Evolutionary conservation across 2,329 filamentous ascomycete species (phyloP).

Genomic region (Botrytis squamosa): DNA sequence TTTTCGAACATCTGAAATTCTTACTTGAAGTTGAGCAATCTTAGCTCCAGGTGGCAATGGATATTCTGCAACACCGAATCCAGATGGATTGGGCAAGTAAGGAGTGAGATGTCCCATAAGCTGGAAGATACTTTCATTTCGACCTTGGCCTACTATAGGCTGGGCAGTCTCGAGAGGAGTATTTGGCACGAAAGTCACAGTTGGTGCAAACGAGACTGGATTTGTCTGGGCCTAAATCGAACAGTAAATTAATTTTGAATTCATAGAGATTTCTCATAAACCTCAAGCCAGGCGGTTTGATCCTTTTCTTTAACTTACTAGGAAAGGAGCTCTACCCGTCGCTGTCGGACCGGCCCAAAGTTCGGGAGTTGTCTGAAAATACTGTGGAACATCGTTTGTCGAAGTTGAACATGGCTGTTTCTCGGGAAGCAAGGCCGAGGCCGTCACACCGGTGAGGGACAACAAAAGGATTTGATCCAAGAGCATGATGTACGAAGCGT

Average conservation of each 20-base stretch:
- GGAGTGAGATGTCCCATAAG: constrained; percentile 68
- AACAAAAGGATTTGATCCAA: constrained; percentile 19
- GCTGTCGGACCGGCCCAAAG: constrained; percentile 64
- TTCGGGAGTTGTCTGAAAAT: constrained; percentile 62
- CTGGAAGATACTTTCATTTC: constrained; percentile 66
- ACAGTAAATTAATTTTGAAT: neutral
- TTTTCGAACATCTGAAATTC: constrained; percentile 19
- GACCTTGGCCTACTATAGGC: constrained; percentile 60
- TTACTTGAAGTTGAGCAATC: constrained; percentile 62
- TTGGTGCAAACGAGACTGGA: constrained; percentile 58
- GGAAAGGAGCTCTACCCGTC: constrained; percentile 67
- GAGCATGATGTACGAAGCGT: constrained; percentile 22
- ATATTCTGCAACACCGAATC: constrained; percentile 73
- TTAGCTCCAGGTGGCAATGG: constrained; percentile 64
- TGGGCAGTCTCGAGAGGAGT: constrained; percentile 68
- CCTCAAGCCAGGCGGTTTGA: no score
- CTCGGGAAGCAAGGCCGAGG: constrained; percentile 2
- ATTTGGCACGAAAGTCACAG: constrained; percentile 65
- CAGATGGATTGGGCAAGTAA: constrained; percentile 64
- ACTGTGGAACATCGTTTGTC: constrained; percentile 52
- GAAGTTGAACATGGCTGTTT: constrained; percentile 9
- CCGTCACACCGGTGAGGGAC: constrained; percentile 15
- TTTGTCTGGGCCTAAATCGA: constrained; percentile 58
- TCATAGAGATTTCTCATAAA: neutral
- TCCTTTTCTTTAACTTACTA: constrained; percentile 38